phyloP scores from a whole-genome alignment of 2,329 filamentous ascomycete genomes.

The Hypoxylon rubiginosum region DNA sequence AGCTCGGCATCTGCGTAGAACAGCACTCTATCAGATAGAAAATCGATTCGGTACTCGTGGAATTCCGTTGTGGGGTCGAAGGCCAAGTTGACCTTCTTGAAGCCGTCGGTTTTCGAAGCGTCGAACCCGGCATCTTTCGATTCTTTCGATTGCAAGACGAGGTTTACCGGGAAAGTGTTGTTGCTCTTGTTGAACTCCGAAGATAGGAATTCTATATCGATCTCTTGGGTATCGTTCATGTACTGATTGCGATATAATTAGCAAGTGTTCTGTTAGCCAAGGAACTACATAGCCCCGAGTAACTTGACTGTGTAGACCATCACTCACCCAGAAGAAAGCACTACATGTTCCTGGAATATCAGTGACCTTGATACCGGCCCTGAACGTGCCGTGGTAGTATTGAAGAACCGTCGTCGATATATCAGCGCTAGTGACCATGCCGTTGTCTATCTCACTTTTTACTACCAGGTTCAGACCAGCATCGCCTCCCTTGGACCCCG shows the following conservation, averaged over 20 bases:
- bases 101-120: slow-evolving; percentile 70
- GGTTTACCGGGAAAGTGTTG: slow-evolving; percentile 72
- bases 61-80: slow-evolving; percentile 76
- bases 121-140: slow-evolving; percentile 72
- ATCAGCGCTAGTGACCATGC: slow-evolving; percentile 73
- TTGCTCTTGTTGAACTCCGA: slow-evolving; percentile 68
- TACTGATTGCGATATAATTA: slow-evolving; percentile 67
- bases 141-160: slow-evolving; percentile 78
- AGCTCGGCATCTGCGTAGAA: slow-evolving; percentile 77
- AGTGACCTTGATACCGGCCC: slow-evolving; percentile 75
- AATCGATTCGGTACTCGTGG: slow-evolving; percentile 87
- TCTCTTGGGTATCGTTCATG: slow-evolving; percentile 82
- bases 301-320: background rate
- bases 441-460: slow-evolving; percentile 58
- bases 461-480: slow-evolving; percentile 72
- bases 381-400: slow-evolving; percentile 77
- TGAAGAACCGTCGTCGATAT: slow-evolving; percentile 72
- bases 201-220: slow-evolving; percentile 85
- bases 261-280: background rate
- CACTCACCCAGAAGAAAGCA: slow-evolving; percentile 81
- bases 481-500: slow-evolving; percentile 59
- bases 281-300: background rate
- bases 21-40: slow-evolving; percentile 70
- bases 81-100: slow-evolving; percentile 68
- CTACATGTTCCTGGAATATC: slow-evolving; percentile 75